Evolutionary conservation across 2,329 filamentous ascomycete genomes (phyloP).

Genomic region (Colletotrichum liaoningense): DNA sequence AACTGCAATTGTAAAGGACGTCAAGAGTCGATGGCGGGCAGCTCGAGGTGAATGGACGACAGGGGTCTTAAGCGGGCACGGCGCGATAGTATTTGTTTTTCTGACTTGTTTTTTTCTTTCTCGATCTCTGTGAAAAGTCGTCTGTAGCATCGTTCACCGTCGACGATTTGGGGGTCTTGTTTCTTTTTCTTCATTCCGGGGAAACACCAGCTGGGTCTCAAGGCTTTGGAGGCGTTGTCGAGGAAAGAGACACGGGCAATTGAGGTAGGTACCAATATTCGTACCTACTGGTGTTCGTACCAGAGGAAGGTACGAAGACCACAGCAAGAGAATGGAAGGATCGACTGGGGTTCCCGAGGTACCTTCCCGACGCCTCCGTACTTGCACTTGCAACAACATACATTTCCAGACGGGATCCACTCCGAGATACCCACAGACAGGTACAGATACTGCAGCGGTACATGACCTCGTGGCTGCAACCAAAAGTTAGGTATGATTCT

Average conservation of each 20-base stretch:
- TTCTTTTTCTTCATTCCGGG: slow-evolving; percentile 32
- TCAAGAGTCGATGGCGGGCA: slow-evolving; percentile 9
- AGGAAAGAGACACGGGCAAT: background rate
- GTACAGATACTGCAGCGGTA: slow-evolving; percentile 31
- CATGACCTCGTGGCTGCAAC: slow-evolving; percentile 33
- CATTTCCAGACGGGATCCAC: background rate
- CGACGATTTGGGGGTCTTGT: background rate
- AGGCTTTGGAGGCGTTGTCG: slow-evolving; percentile 7
- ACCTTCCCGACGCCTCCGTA: background rate
- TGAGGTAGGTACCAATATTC: no score
- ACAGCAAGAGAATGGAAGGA: background rate
- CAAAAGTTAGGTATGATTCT: slow-evolving; percentile 11
- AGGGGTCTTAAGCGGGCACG: background rate
- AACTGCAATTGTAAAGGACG: background rate
- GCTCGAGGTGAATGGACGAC: background rate
- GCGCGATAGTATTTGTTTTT: background rate
- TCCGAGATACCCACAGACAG: background rate
- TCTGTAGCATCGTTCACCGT: background rate
- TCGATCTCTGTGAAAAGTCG: slow-evolving; percentile 5
- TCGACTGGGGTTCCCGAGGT: background rate
- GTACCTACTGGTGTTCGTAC: no score
- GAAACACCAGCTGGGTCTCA: slow-evolving; percentile 27
- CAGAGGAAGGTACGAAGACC: background rate
- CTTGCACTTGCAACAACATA: background rate
- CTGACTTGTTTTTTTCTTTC: background rate